Evolutionary conservation across 2,329 filamentous ascomycete species (phyloP).

Genomic region (Macrophomina phaseolina): DNA sequence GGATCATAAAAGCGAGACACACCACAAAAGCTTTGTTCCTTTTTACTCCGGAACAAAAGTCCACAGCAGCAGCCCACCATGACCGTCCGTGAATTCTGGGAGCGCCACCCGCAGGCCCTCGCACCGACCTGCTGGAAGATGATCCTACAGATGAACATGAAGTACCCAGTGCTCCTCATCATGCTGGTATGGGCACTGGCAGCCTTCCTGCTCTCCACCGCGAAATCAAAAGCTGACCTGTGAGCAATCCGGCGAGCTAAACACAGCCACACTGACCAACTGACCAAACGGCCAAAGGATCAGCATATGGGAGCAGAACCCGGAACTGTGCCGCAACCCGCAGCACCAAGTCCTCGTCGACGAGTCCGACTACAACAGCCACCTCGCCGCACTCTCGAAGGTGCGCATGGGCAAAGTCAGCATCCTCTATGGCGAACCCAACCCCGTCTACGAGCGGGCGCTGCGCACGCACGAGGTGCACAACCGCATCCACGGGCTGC

Average conservation of each 20-base stretch:
- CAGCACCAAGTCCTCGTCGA: background rate
- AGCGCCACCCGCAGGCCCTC: background rate
- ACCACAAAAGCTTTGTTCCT: background rate
- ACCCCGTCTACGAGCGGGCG: slow-evolving; percentile 42
- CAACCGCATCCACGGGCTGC: slow-evolving; percentile 42
- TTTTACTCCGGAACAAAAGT: background rate
- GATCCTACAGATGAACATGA: background rate
- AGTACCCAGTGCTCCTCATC: background rate
- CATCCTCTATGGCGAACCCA: slow-evolving; percentile 23
- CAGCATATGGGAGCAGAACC: slow-evolving; percentile 9
- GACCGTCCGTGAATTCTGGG: background rate
- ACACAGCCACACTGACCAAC: too few relatives aligned
- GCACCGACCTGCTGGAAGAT: background rate
- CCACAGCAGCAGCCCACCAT: background rate
- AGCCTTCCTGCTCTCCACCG: background rate
- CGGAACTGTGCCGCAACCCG: background rate
- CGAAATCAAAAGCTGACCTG: background rate
- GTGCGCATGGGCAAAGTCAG: slow-evolving; percentile 25
- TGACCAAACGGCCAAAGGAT: too few relatives aligned
- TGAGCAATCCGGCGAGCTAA: background rate
- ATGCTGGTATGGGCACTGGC: background rate
- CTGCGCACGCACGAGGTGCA: slow-evolving; percentile 43
- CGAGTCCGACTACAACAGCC: slow-evolving; percentile 19
- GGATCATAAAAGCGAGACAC: background rate
- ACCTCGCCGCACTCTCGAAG: background rate